These are phyloP conservation scores for Rutidosis leptorrhynchoides DNA, from an alignment of 129 eudicot species.

Conservation along the genomic window DNA sequence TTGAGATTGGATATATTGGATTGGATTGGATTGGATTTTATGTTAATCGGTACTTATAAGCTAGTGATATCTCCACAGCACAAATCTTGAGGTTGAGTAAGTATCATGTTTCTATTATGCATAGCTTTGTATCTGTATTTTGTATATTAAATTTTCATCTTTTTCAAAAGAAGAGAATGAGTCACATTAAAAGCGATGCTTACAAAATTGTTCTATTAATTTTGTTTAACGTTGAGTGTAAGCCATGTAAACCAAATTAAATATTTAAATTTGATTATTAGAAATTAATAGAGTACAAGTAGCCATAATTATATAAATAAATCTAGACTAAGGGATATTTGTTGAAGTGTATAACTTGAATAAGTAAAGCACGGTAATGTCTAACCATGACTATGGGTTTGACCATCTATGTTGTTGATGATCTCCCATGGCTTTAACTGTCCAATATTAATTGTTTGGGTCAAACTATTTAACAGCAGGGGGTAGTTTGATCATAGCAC, in stretches of 20 bases:
- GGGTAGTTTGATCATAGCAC: too few species aligned
- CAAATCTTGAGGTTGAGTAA: not conserved
- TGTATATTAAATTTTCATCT: not conserved
- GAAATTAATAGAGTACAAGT: not conserved
- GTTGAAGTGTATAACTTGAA: not conserved
- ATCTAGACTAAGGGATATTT: not conserved
- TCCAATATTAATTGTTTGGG: too few species aligned
- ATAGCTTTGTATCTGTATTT: not conserved
- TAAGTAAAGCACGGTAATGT: constrained; percentile 16
- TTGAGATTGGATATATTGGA: not conserved
- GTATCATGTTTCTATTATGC: not conserved
- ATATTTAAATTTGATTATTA: not conserved
- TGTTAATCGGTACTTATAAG: not conserved
- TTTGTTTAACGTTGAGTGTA: too few species aligned
- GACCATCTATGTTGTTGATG: constrained; percentile 56
- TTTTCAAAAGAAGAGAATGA: not conserved
- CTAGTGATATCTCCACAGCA: not conserved
- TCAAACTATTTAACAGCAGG: too few species aligned
- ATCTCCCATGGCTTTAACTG: constrained; percentile 79
- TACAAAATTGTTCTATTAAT: too few species aligned
- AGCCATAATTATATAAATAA: constrained; percentile 21
- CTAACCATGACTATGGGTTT: constrained; percentile 87
- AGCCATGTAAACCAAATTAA: not conserved
- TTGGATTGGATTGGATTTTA: too few species aligned
- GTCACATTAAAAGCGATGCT: too few species aligned